Base-by-base conservation (phyloP, 352 stramenopile genomes). In the Elongisporangium prolatum region DNA sequence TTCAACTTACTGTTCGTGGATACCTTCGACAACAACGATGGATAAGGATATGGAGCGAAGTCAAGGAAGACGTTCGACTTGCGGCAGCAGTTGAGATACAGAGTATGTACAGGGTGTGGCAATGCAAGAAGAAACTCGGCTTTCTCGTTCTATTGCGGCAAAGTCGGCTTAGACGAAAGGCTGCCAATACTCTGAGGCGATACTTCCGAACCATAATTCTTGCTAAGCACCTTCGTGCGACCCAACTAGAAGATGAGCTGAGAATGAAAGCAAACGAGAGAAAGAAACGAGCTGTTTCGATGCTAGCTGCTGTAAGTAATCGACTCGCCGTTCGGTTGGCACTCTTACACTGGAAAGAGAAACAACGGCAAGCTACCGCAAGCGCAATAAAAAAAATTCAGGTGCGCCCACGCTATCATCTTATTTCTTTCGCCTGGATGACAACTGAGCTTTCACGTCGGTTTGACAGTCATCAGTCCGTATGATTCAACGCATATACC, bases 1-100 rank as follows among this genome's bases (percentile, higher is more conserved):
- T 90, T 3, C 80, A 90, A 50, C 25, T 60, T 1, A 69, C 59
- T 18, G 62, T 62, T 20, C 64, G 76, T 13, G 62, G 69, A 6
- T 86, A 65, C 21, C 55, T 84, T 16, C 71, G 67, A 0, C 64
- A 68, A 25, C 60, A 64, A 2, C 60, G 57, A 8, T 90, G 80
- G 80, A 85, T 74, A 21, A 58, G 34, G 0, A 25, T 75, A 1
- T 78, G 78, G 66, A 50, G 14, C 10, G 22, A 48, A 3, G 84
- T 88, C 40, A 69, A 70, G 21, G 55, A 76, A 16, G 67, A 86
- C 21, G 72, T 61, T 1, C 28, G 56, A 3, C 70, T 75, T 9
- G 68, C 78, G 50, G 76, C 78, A 13, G 68, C 63, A 3, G 40
- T 88, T 8, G 65, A 67, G 10, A 85, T 90, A 47, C 78, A 90